Evolutionary conservation across 1,284 basidiomycete species (phyloP).

Genomic region (Peniophora sp.): DNA sequence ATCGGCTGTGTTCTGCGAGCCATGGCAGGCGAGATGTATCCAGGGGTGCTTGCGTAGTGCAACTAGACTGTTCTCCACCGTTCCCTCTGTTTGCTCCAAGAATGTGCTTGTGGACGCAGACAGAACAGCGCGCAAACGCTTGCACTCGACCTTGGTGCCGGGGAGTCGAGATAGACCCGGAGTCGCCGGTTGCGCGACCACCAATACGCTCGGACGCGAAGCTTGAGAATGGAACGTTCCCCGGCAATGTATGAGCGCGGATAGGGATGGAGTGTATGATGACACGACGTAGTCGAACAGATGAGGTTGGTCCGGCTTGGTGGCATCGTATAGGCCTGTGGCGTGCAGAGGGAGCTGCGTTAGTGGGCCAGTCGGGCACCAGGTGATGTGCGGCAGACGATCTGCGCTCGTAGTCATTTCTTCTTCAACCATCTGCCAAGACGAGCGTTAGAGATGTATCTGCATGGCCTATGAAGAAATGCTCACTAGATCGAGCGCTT

Average conservation of each 20-base stretch:
- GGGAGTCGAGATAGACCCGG: not conserved
- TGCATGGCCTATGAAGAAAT: too few relatives aligned
- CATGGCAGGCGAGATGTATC: constrained; percentile 4
- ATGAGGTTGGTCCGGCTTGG: constrained; percentile 1
- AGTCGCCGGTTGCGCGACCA: constrained; percentile 2
- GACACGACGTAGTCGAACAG: constrained; percentile 13
- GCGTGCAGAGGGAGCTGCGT: constrained; percentile 17
- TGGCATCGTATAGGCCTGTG: constrained; percentile 10
- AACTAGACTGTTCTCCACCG: not conserved
- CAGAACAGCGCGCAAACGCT: not conserved
- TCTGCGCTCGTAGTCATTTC: too few relatives aligned
- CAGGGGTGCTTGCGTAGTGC: not conserved
- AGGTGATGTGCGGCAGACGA: constrained; percentile 11
- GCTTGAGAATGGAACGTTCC: too few relatives aligned
- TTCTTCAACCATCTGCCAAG: too few relatives aligned
- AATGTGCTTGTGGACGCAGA: constrained; percentile 4
- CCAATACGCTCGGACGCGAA: not conserved
- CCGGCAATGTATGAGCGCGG: not conserved
- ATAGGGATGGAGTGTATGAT: constrained; percentile 16
- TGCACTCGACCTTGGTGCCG: not conserved
- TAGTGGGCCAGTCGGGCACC: constrained; percentile 16
- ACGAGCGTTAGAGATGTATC: too few relatives aligned
- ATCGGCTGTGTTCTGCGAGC: not conserved
- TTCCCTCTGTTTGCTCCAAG: constrained; percentile 9
- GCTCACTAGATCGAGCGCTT: too few relatives aligned